These are phyloP conservation scores for Aspergillus amoenus DNA, from an alignment of 2,329 filamentous ascomycete species.

Conservation along the genomic window DNA sequence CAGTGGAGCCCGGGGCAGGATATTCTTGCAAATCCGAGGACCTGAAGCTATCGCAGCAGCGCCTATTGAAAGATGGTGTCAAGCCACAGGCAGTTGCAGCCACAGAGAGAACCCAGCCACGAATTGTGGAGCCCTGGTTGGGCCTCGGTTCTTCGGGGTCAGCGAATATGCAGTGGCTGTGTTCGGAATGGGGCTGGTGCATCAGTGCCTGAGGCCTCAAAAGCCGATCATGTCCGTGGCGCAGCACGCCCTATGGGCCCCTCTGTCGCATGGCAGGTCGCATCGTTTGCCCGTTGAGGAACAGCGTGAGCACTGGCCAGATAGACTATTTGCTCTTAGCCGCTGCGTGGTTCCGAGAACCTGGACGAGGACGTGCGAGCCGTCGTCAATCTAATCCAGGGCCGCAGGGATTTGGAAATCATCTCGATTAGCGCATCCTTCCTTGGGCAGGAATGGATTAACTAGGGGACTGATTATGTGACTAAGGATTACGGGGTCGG, in stretches of 20 bases:
- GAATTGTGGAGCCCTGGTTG: constrained; percentile 8
- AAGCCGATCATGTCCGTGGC: background rate
- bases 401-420: constrained; percentile 11
- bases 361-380: constrained; percentile 3
- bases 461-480: background rate
- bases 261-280: background rate
- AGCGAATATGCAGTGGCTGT: constrained; percentile 17
- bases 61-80: constrained; percentile 15
- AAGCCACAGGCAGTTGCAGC: constrained; percentile 21
- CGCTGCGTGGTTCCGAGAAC: constrained; percentile 4
- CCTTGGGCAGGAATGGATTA: background rate
- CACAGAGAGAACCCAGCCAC: constrained; percentile 17
- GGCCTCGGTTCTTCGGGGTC: constrained; percentile 4
- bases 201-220: background rate
- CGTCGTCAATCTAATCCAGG: background rate
- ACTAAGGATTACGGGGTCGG: background rate
- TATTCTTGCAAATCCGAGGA: constrained; percentile 10
- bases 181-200: constrained; percentile 7
- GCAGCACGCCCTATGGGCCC: no score
- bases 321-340: constrained; percentile 8
- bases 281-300: constrained; percentile 2
- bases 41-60: constrained; percentile 15
- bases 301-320: background rate
- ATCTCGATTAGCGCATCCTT: constrained; percentile 3
- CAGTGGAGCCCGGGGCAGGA: constrained; percentile 10